phyloP scores from a whole-genome alignment of 1,284 basidiomycete genomes.

The Hemileia vastatrix region DNA sequence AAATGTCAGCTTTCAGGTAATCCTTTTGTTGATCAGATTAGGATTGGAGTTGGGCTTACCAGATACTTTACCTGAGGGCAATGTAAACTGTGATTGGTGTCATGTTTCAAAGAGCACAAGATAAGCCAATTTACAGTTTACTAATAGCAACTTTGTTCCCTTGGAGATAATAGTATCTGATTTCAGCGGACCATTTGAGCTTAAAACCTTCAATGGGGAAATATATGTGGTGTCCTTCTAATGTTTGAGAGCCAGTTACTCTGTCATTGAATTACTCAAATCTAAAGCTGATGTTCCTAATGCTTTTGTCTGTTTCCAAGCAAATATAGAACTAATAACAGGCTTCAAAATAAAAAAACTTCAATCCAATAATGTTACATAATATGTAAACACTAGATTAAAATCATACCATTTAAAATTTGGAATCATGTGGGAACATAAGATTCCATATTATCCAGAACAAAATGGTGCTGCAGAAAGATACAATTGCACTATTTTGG shows the following conservation, averaged over 20 bases:
- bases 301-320: background rate
- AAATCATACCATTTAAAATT: background rate
- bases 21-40: background rate
- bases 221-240: background rate
- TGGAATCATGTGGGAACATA: background rate
- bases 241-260: background rate
- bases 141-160: background rate
- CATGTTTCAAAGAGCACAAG: background rate
- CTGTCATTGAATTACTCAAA: background rate
- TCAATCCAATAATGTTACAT: background rate
- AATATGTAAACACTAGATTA: background rate
- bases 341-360: background rate
- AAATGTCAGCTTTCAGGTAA: background rate
- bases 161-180: background rate
- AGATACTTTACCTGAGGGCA: background rate
- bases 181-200: background rate
- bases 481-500: background rate
- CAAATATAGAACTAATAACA: background rate
- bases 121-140: background rate
- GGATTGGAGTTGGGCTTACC: background rate
- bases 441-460: background rate
- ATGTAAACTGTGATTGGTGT: background rate
- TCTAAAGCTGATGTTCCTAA: background rate
- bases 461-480: slow-evolving; percentile 9
- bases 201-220: background rate